Conservation (phyloP, 129 eudicot genomes). For the Flaveria bidentis region DNA sequence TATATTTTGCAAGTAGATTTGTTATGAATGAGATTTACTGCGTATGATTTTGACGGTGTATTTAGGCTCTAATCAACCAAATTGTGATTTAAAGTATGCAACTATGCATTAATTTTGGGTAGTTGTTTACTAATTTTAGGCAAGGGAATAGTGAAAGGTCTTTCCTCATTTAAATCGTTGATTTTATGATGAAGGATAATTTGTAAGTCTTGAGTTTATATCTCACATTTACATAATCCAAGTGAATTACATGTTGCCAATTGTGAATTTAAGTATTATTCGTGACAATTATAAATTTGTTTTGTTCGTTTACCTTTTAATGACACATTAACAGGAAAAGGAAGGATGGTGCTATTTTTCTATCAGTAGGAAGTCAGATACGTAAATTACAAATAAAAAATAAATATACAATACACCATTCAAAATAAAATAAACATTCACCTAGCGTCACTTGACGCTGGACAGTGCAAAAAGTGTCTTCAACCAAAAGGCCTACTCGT, state of each 20-base stretch:
- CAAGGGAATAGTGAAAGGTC: too few relatives aligned
- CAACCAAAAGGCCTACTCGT: neutral
- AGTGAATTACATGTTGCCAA: neutral
- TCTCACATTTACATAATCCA: neutral
- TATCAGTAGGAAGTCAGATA: neutral
- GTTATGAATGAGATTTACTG: too few relatives aligned
- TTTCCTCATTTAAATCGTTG: too few relatives aligned
- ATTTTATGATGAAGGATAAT: too few relatives aligned
- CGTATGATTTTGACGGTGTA: too few relatives aligned
- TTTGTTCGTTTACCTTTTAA: neutral
- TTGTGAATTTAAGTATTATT: neutral
- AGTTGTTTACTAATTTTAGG: neutral
- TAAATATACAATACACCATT: neutral
- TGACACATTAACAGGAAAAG: too few relatives aligned
- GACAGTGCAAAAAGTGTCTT: neutral
- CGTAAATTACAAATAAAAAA: neutral
- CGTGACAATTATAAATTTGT: neutral
- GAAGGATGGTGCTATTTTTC: too few relatives aligned
- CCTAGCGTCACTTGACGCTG: neutral
- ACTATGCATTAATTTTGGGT: constrained; percentile 31
- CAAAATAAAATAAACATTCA: neutral
- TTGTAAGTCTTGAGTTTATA: neutral
- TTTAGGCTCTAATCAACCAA: constrained; percentile 21
- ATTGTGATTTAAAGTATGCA: neutral
- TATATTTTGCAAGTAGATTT: too few relatives aligned